These are phyloP conservation scores for Globisporangium cederbergense DNA, from an alignment of 352 stramenopile species.

Conservation along the genomic window DNA sequence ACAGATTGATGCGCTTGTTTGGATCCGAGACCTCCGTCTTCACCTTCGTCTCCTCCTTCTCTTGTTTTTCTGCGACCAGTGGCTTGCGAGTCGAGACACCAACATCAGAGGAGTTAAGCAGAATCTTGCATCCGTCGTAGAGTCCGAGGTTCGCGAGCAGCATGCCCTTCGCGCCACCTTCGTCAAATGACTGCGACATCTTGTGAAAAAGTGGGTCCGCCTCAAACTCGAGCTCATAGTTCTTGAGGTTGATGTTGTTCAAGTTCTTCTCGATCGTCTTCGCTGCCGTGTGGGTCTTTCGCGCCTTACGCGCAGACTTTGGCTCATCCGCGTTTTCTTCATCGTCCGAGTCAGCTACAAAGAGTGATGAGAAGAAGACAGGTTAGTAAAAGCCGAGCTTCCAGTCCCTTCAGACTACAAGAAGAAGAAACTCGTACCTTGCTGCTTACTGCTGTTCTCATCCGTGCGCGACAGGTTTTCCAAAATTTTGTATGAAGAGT, in stretches of 20 bases:
- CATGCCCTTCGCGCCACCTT: constrained; percentile 90
- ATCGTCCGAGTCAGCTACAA: constrained; percentile 21
- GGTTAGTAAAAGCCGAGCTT: neutral
- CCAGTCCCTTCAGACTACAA: neutral
- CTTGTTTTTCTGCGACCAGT: constrained; percentile 2
- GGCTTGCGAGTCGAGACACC: constrained; percentile 53
- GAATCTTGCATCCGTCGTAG: constrained; percentile 86
- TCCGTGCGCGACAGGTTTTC: constrained; percentile 93
- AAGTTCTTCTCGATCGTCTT: constrained; percentile 87
- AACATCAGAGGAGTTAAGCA: constrained; percentile 78
- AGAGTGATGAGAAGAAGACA: neutral
- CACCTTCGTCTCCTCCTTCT: constrained; percentile 20
- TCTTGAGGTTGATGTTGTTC: constrained; percentile 86
- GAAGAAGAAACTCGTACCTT: constrained; percentile 19
- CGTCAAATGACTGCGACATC: constrained; percentile 92
- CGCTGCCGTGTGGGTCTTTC: constrained; percentile 39
- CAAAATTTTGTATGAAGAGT: constrained; percentile 97
- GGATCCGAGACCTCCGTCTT: constrained; percentile 20
- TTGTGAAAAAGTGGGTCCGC: constrained; percentile 92
- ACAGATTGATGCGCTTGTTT: constrained; percentile 43
- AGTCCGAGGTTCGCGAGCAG: constrained; percentile 89
- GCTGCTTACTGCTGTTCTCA: constrained; percentile 33
- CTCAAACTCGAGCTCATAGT: constrained; percentile 84
- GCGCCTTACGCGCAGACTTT: constrained; percentile 33
- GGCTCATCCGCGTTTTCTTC: constrained; percentile 29